Percentiles rank a stretch among this genome's conserved stretches.
Evolutionary conservation across 352 stramenopile species (phyloP).

Genomic region (Pythium chondricola): DNA sequence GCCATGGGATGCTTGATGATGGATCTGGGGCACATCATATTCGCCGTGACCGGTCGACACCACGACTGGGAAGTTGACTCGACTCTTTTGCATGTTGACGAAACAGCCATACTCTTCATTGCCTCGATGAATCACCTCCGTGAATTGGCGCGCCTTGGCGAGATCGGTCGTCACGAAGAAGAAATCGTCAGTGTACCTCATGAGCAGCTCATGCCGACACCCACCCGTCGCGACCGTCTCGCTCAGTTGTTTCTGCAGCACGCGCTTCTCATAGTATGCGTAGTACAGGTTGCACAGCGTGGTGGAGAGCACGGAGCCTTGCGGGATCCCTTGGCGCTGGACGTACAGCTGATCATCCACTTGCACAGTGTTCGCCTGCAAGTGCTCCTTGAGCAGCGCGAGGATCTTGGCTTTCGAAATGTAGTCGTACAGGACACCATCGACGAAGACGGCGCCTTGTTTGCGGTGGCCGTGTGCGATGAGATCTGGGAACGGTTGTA

Average conservation of each 20-base stretch:
- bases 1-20: no score
- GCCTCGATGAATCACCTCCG: constrained; percentile 50
- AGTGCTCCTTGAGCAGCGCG: constrained; percentile 54
- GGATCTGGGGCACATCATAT: no score
- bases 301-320: constrained; percentile 79
- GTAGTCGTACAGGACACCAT: constrained; percentile 78
- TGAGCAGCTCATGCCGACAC: constrained; percentile 52
- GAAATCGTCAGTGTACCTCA: constrained; percentile 80
- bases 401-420: constrained; percentile 42
- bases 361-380: constrained; percentile 49
- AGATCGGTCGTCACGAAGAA: constrained; percentile 57
- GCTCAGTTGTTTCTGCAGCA: constrained; percentile 40
- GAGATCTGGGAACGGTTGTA: constrained; percentile 47
- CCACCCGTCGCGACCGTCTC: constrained; percentile 5
- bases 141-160: constrained; percentile 40
- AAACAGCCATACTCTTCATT: constrained; percentile 60
- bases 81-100: constrained; percentile 58
- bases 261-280: constrained; percentile 59
- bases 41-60: neutral
- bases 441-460: constrained; percentile 50
- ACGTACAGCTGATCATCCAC: constrained; percentile 43
- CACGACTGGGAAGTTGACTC: constrained; percentile 48
- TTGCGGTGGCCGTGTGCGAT: constrained; percentile 27
- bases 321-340: constrained; percentile 63
- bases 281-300: constrained; percentile 82